Percentiles rank a stretch among this genome's conserved stretches.
Conservation (phyloP, 2,329 filamentous ascomycete genomes). For the Cytospora piceae region DNA sequence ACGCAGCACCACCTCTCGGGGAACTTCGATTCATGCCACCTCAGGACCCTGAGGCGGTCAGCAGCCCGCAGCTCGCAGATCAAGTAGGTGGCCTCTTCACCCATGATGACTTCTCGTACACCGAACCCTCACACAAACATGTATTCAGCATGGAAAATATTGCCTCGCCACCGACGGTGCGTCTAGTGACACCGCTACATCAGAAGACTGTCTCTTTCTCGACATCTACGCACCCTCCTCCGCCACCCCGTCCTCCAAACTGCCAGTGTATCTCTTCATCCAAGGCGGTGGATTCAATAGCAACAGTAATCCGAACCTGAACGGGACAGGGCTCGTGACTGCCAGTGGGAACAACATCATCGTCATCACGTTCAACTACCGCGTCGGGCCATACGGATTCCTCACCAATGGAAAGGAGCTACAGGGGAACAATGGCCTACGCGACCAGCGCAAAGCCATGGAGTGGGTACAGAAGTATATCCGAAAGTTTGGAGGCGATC, state of each 20-base stretch:
- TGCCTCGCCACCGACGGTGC: slow-evolving; percentile 39
- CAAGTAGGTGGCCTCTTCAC: slow-evolving; percentile 43
- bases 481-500: slow-evolving; percentile 68
- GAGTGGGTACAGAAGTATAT: slow-evolving; percentile 73
- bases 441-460: slow-evolving; percentile 70
- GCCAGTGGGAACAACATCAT: slow-evolving; percentile 64
- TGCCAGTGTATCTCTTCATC: slow-evolving; percentile 43
- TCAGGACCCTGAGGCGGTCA: slow-evolving; percentile 56
- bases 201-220: slow-evolving; percentile 72
- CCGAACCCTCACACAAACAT: slow-evolving; percentile 39
- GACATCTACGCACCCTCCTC: slow-evolving; percentile 64
- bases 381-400: slow-evolving; percentile 76
- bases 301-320: slow-evolving; percentile 50
- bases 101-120: slow-evolving; percentile 52
- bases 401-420: slow-evolving; percentile 61
- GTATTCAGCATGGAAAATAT: slow-evolving; percentile 31
- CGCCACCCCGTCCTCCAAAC: slow-evolving; percentile 48
- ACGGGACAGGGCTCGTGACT: slow-evolving; percentile 61
- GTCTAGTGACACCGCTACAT: slow-evolving; percentile 38
- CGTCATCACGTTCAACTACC: slow-evolving; percentile 76
- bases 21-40: slow-evolving; percentile 68
- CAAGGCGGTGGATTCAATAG: slow-evolving; percentile 59
- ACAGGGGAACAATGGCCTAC: slow-evolving; percentile 69
- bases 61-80: slow-evolving; percentile 54
- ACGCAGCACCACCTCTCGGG: slow-evolving; percentile 69